Evolutionary conservation across 164 flowering plant genomes (phyloP).

Genomic region (Houttuynia cordata): DNA sequence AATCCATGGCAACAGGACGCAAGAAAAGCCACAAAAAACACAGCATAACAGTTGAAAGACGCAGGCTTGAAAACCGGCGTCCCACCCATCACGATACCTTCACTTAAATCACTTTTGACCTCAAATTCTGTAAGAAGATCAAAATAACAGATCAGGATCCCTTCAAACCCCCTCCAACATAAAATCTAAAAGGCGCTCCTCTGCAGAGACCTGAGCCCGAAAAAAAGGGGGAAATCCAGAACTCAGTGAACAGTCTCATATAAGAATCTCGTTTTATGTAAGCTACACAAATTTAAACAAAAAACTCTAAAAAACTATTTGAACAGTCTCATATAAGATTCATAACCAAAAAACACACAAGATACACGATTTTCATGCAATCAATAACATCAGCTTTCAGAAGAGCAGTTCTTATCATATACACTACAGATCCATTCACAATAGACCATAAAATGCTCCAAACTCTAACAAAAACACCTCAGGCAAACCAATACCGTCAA

Average conservation of each 20-base stretch:
- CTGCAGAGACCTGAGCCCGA: background rate
- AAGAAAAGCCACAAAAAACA: conserved; percentile 5
- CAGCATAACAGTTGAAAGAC: background rate
- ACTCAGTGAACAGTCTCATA: background rate
- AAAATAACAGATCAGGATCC: background rate
- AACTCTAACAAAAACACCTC: too few species aligned
- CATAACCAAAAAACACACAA: too few species aligned
- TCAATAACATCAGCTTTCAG: too few species aligned
- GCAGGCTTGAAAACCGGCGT: background rate
- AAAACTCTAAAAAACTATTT: too few species aligned
- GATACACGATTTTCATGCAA: too few species aligned
- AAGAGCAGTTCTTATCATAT: too few species aligned
- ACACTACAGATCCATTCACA: too few species aligned
- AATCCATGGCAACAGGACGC: conserved; percentile 14
- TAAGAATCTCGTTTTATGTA: background rate
- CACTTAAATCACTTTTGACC: background rate
- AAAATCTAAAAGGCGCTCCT: background rate
- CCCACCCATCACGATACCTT: background rate
- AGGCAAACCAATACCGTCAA: too few species aligned
- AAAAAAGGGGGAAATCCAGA: background rate
- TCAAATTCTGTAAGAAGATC: background rate
- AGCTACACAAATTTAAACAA: background rate
- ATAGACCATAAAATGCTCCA: too few species aligned
- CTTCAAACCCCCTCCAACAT: background rate
- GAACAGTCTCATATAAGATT: too few species aligned